Base-by-base conservation (phyloP, 768 basidiomycete genomes). In the Chalciporus piperatus region DNA sequence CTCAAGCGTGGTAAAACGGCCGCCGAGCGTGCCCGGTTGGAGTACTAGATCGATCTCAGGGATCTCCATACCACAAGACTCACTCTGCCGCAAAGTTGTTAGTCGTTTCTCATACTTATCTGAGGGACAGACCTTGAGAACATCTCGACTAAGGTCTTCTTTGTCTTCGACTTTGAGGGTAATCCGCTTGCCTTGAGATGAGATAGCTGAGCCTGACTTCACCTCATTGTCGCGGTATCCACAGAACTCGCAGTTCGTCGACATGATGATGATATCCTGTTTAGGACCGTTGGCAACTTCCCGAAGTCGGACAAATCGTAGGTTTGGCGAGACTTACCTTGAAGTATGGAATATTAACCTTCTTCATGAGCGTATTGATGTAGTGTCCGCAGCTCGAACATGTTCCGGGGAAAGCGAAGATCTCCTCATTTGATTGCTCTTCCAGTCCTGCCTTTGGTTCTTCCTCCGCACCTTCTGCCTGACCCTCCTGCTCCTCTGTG, bases 211-310 rank as follows among this genome's bases (percentile, higher is more conserved):
- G 19, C 96, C 92, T 6, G 92, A 90, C 69, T 99, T 99, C 63
- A 99, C 89, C 72, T 99, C 97, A 62, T 95, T 98, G 70, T 99
- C 97, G 51, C 92, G 80, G 70, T 98, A 99, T 1, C 97, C 97
- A 69, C 97, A 99, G 46, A 74, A 70, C 51, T 94, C 92, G 67
- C 97, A 98, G 67, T 97, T 98, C 6, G 95, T 95, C 20, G 96
- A 96, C 94, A 98, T 98, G 71, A 98, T 96, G 48, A 98, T 72
- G 50, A 93, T 87, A 60, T 99, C 94, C 95, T 97, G 47, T 41
- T 13, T 28, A 39, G 8, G 16, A 19, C 38, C 11, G 20, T 25
- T 56, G 7, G 30, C 51, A 7, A 8, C 22, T 17, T 38, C 10
- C 28, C 14, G 4, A 19, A 16, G 22, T 22, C 22, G 22, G 22